Evolutionary conservation across 2,329 filamentous ascomycete species (phyloP).

Genomic region (Pseudogymnoascus sp.): DNA sequence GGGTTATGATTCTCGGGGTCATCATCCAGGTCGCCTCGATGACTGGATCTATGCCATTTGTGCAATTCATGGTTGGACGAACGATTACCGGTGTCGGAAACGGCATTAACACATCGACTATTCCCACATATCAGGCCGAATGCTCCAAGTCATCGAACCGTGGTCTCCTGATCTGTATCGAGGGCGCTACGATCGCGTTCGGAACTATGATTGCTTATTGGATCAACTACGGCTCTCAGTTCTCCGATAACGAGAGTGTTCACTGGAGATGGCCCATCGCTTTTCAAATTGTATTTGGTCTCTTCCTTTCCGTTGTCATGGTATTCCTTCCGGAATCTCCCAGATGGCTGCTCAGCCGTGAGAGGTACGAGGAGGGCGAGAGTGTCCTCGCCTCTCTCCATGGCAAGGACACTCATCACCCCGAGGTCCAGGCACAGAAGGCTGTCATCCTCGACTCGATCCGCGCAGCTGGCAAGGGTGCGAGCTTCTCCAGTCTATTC

Average conservation of each 20-base stretch:
- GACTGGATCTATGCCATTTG: constrained; percentile 78
- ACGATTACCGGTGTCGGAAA: constrained; percentile 80
- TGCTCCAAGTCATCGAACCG: constrained; percentile 95
- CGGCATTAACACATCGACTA: constrained; percentile 82
- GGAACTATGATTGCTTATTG: constrained; percentile 44
- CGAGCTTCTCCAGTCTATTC: constrained; percentile 34
- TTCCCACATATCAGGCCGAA: constrained; percentile 89
- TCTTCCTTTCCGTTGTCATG: constrained; percentile 43
- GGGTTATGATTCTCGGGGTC: constrained; percentile 79
- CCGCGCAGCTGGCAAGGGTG: constrained; percentile 29
- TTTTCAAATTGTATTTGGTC: constrained; percentile 77
- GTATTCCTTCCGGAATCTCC: constrained; percentile 86
- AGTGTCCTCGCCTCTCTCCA: constrained; percentile 14
- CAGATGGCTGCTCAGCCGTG: constrained; percentile 64
- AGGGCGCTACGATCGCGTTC: constrained; percentile 32
- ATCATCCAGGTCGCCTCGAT: constrained; percentile 67
- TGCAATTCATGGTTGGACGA: constrained; percentile 67
- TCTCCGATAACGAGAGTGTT: constrained; percentile 62
- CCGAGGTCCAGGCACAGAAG: constrained; percentile 42
- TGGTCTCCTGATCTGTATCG: constrained; percentile 92
- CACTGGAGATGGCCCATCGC: constrained; percentile 81
- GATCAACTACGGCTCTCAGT: constrained; percentile 93
- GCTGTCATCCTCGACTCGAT: constrained; percentile 47
- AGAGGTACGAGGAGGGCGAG: background rate
- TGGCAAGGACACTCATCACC: constrained; percentile 32